Evolutionary conservation across 2,329 filamentous ascomycete genomes (phyloP).

Genomic region (Fusarium buharicum): DNA sequence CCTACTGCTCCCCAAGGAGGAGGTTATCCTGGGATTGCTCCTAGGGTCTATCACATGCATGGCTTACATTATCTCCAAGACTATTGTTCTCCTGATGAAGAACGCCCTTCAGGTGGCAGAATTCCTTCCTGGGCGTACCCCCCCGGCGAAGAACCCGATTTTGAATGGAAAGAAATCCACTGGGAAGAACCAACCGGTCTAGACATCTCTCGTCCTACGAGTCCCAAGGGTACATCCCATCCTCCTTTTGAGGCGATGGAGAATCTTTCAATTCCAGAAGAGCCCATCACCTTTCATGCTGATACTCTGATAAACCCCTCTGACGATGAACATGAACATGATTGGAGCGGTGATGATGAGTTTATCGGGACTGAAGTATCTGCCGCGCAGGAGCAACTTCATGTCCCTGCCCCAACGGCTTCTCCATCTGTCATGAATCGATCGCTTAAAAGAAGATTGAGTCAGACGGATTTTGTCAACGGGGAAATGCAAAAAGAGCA

Average conservation of each 20-base stretch:
- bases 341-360: not conserved
- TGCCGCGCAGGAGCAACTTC: not conserved
- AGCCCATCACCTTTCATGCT: not conserved
- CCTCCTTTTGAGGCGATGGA: not conserved
- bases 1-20: not conserved
- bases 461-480: not conserved
- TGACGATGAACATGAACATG: not conserved
- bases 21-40: not conserved
- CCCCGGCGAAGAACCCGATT: slow-evolving; percentile 3
- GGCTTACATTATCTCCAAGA: not conserved
- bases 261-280: not conserved
- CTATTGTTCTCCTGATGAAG: not conserved
- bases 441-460: slow-evolving; percentile 2
- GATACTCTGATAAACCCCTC: not conserved
- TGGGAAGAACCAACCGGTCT: not conserved
- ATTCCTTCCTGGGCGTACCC: not conserved
- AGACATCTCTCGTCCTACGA: not conserved
- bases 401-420: not conserved
- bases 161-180: not conserved
- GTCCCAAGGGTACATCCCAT: not conserved
- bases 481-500: too few species aligned
- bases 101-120: not conserved
- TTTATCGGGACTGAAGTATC: not conserved
- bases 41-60: not conserved
- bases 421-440: not conserved